Evolutionary conservation across 2,329 filamentous ascomycete species (phyloP), one percentile per base, ranked within the genome.

Genomic region (Amphichorda felina): DNA sequence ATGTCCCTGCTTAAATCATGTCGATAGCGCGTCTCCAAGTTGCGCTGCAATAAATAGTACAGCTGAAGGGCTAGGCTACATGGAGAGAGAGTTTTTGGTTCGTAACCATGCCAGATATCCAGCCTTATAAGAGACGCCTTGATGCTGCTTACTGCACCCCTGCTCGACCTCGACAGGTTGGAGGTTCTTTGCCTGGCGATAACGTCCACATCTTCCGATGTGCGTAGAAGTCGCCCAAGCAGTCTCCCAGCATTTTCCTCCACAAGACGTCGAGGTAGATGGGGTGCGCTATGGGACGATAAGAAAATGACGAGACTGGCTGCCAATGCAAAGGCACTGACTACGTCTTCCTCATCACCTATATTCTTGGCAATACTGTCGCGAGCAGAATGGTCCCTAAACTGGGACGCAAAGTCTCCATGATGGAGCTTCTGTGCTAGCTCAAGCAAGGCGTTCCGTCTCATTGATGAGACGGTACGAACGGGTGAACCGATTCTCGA

Each of bases 311-410:
- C 60, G 5, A 84, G 60, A n/a, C 75, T 68, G 2, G 74, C 70
- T n/a, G 72, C 57, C 11, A 86, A 64, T 2, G 75, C 60, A 47
- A 80, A 82, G 6, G 75, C 76, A 35, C 69, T 68, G 25, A 81
- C 59, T 16, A 68, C 43, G 49, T 87, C 81, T 2, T 64, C 56
- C 47, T 80, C 73, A 33, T 64, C 62, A 1, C 64, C 67, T 8
- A 82, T 63, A 29, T 72, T 70, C 30, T 71, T 65, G 35, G 86
- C 71, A 13, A 95, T 63, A 21, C 71, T 72, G 36, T 76, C 70
- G 41, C 85, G 82, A 38, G 82, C 74, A 6, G 76, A 75, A 44
- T 85, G 79, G 41, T 87, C 79, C 15, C 82, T 68, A 46, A 94
- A 87, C 41, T 82, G 78, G 14, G 67, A 64, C 19, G 74, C 62